A percentile compares a stretch with the other conserved stretches of the same genome.
These are phyloP conservation scores for Pyrenophora tritici-repentis DNA, from an alignment of 2,329 filamentous ascomycete species.

Conservation along the genomic window DNA sequence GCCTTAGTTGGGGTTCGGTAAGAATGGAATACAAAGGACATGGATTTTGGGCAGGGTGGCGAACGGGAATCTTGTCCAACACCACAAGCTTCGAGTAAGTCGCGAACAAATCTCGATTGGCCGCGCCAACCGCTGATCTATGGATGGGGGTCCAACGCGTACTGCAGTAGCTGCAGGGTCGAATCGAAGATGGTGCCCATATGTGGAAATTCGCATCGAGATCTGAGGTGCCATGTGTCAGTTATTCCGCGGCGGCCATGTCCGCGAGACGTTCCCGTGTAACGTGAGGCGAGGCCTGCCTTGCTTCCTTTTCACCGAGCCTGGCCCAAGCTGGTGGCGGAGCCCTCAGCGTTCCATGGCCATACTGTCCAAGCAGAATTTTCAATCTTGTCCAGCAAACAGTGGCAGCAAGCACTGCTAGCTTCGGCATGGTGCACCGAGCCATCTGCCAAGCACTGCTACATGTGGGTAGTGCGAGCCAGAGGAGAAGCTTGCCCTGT, in stretches of 20 bases:
- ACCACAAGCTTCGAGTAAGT: background rate
- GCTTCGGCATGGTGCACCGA: conserved; percentile 10
- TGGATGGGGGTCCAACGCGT: background rate
- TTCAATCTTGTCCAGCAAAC: background rate
- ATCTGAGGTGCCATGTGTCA: conserved; percentile 7
- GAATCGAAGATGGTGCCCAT: background rate
- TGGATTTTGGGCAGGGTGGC: conserved; percentile 11
- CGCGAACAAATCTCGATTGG: conserved; percentile 5
- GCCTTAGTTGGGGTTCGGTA: background rate
- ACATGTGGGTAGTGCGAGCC: background rate
- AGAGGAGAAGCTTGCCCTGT: too few species aligned
- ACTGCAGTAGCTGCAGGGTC: conserved; percentile 1
- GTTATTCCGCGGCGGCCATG: background rate
- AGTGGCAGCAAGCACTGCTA: conserved; percentile 1
- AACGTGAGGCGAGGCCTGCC: too few species aligned
- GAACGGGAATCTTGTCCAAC: conserved; percentile 1
- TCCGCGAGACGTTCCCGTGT: too few species aligned
- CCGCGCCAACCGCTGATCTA: conserved; percentile 1
- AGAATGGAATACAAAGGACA: conserved; percentile 8
- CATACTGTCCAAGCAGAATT: conserved; percentile 5
- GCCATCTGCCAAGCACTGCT: background rate
- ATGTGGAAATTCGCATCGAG: conserved; percentile 14
- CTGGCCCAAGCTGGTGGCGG: too few species aligned
- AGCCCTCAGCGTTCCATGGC: too few species aligned
- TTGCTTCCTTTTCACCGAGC: too few species aligned